These are phyloP conservation scores for Annulohypoxylon stygium DNA, from an alignment of 495 filamentous ascomycete species.

Conservation along the genomic window DNA sequence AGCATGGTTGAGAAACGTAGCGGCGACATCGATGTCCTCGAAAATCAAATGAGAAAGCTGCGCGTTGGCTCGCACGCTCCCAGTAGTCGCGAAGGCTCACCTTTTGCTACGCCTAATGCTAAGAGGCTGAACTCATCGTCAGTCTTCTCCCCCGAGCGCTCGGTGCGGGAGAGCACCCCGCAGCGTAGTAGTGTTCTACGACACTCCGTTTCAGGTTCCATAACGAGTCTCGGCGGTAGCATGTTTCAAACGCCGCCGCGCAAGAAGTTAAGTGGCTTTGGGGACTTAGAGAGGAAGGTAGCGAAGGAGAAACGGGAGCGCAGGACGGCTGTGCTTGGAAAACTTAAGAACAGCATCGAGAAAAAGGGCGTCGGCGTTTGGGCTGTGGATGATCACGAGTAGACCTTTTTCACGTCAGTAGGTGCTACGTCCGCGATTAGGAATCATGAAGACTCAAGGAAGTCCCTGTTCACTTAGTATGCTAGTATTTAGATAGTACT, in stretches of 20 bases:
- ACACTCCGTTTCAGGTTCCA: slow-evolving; percentile 62
- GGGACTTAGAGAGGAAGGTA: slow-evolving; percentile 61
- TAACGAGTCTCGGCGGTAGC: slow-evolving; percentile 59
- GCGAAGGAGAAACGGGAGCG: slow-evolving; percentile 67
- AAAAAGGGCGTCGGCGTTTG: slow-evolving; percentile 56
- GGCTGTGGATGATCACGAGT: slow-evolving; percentile 51
- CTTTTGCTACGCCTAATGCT: slow-evolving; percentile 72
- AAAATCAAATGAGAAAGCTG: slow-evolving; percentile 82
- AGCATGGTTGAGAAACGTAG: slow-evolving; percentile 88
- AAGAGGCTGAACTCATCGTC: slow-evolving; percentile 57
- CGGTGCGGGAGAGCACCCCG: slow-evolving; percentile 56
- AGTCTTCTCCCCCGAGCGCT: slow-evolving; percentile 70
- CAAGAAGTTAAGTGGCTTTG: slow-evolving; percentile 70
- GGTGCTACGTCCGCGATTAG: background rate
- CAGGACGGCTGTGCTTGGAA: slow-evolving; percentile 66
- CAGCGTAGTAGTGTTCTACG: slow-evolving; percentile 53
- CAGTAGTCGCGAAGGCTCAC: slow-evolving; percentile 68
- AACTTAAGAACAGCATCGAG: slow-evolving; percentile 55
- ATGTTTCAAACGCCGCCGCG: slow-evolving; percentile 56
- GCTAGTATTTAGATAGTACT: slow-evolving; percentile 13
- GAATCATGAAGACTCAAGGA: background rate
- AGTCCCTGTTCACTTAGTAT: slow-evolving; percentile 4
- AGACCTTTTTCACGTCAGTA: background rate
- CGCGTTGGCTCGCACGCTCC: slow-evolving; percentile 64
- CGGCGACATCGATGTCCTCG: slow-evolving; percentile 89